Conservation (phyloP, 768 basidiomycete species). For the Amanita pseudoporphyria region DNA sequence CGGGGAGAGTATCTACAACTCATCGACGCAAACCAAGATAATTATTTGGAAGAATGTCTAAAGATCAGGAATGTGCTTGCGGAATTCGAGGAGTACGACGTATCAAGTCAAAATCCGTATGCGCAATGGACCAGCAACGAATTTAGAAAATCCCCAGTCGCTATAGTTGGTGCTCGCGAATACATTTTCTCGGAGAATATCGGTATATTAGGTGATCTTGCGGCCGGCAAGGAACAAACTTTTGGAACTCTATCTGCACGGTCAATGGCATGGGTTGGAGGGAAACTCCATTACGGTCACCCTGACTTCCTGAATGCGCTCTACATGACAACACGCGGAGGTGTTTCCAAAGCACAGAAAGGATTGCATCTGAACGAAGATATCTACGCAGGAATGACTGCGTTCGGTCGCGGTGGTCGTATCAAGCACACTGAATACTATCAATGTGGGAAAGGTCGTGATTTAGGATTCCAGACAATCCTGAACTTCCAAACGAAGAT, state of each 20-base stretch:
- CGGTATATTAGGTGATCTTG: conserved; percentile 96
- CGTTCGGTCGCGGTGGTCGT: conserved; percentile 89
- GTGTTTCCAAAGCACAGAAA: conserved; percentile 98
- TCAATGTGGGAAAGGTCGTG: conserved; percentile 97
- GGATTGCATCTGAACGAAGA: conserved; percentile 99
- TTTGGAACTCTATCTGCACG: conserved; percentile 98
- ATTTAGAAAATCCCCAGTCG: conserved; percentile 81
- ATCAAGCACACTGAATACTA: conserved; percentile 99
- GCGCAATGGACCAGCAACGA: conserved; percentile 84
- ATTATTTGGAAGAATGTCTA: conserved; percentile 98
- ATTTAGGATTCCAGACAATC: conserved; percentile 98
- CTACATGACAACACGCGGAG: conserved; percentile 98
- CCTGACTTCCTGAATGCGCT: conserved; percentile 98
- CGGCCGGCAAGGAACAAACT: conserved; percentile 98
- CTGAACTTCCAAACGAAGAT: conserved; percentile 99
- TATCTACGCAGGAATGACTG: conserved; percentile 99
- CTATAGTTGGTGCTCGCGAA: conserved; percentile 97
- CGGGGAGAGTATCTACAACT: conserved; percentile 99
- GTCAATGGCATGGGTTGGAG: conserved; percentile 94
- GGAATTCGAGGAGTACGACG: conserved; percentile 91
- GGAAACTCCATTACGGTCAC: conserved; percentile 98
- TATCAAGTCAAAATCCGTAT: conserved; percentile 86
- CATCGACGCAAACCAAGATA: conserved; percentile 99
- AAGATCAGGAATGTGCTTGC: conserved; percentile 98
- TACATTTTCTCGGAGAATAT: conserved; percentile 99